Conservation (phyloP, 768 basidiomycete genomes). For the Xerocomellus amylosporus region DNA sequence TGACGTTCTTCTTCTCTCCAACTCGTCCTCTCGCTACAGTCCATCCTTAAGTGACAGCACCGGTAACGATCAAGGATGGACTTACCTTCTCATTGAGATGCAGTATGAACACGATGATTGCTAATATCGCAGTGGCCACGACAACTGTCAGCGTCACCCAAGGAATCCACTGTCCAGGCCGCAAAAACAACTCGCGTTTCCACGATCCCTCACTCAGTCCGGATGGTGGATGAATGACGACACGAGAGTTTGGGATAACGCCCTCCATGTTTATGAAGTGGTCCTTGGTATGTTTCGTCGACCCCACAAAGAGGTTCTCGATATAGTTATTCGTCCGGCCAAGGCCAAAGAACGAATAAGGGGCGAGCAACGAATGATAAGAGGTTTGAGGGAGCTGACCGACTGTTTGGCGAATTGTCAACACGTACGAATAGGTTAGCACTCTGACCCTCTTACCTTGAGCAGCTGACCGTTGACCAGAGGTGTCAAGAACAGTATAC, state of each 20-base stretch:
- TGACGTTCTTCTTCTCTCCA: constrained; percentile 82
- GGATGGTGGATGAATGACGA: constrained; percentile 84
- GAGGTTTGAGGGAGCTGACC: constrained; percentile 91
- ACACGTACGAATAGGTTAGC: neutral
- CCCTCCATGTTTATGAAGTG: constrained; percentile 95
- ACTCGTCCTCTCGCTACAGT: constrained; percentile 84
- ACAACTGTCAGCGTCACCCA: constrained; percentile 93
- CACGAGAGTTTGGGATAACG: constrained; percentile 94
- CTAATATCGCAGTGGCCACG: constrained; percentile 67
- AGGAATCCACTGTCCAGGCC: constrained; percentile 96
- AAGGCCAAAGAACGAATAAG: constrained; percentile 94
- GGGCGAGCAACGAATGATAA: constrained; percentile 86
- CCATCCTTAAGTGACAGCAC: constrained; percentile 5
- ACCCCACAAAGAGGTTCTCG: constrained; percentile 96
- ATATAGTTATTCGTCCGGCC: constrained; percentile 99
- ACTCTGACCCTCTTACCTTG: constrained; percentile 54
- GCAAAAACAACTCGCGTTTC: constrained; percentile 85
- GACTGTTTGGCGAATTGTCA: constrained; percentile 45
- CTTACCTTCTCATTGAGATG: constrained; percentile 92
- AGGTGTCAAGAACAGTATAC: constrained; percentile 92
- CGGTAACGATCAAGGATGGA: neutral
- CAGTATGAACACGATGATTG: constrained; percentile 78
- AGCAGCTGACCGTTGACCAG: constrained; percentile 83
- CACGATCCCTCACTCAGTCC: constrained; percentile 54
- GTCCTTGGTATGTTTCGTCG: constrained; percentile 65